Base-by-base conservation (phyloP, 192 early-diverging fungal genomes). In the Chytriomyces confervae region DNA sequence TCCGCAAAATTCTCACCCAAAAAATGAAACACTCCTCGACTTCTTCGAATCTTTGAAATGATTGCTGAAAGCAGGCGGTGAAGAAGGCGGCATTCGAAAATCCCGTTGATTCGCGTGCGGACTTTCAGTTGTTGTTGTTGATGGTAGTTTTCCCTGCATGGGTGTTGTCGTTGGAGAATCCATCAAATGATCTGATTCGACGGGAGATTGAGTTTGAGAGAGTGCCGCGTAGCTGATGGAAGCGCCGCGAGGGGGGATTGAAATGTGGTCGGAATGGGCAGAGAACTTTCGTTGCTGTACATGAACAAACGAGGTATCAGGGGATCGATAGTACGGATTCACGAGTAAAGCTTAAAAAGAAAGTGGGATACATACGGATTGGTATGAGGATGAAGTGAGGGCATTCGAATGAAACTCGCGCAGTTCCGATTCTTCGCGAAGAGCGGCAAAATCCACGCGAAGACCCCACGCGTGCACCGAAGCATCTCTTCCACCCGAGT, bases 401-500 rank as follows among this genome's bases (percentile, higher is more conserved):
- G 23, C 50, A n/a, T 81, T 83, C 6, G 47, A 69, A 62, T 77
- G 69, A 45, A 86, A 67, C 53, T 63, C 49, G 72, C 83, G 36
- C 0, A 36, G 36, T 74, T 66, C 50, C 70, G 62, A 60, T n/a
- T 66, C 50, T 62, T 57, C 53, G 16, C 64, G 45, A 9, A 72
- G 67, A 16, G 69, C 48, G 78, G 73, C 16, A 75, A 69, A 45
- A 69, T 79, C 82, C 90, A 86, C 74, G 66, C 92, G 88, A 8
- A 96, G 84, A 62, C 94, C 89, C 97, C 97, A 99, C 0, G 90
- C 87, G 45, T 93, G 92, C 60, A 98, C 90, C 44, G 92, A 86
- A 73, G 94, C 92, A 81, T 99, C 97, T 62, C 96, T 86, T 13
- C 96, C 95, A 27, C 91, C 97, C 16, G 94, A 91, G 80, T 95